These are phyloP conservation scores for Gossypium arboreum DNA, from an alignment of 345 rosid species.

Conservation along the genomic window DNA sequence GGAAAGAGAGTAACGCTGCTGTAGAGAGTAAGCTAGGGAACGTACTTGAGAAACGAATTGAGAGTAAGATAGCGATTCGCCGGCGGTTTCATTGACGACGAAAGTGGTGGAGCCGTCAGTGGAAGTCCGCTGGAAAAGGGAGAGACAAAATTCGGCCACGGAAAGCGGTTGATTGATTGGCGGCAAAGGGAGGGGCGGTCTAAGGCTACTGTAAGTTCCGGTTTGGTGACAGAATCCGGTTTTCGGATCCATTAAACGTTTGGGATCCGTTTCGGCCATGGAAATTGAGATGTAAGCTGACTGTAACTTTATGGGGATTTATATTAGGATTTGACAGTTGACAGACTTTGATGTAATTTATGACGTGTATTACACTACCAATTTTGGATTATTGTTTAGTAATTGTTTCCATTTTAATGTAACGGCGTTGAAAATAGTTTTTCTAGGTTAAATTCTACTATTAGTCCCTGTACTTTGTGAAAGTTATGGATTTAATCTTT, in stretches of 20 bases:
- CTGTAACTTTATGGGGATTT: background rate
- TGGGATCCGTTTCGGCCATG: background rate
- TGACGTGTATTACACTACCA: too few species aligned
- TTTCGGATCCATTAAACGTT: constrained; percentile 29
- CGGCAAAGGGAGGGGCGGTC: constrained; percentile 47
- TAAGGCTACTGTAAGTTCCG: constrained; percentile 45
- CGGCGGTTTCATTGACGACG: constrained; percentile 43
- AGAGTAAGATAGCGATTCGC: constrained; percentile 39
- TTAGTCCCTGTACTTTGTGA: too few species aligned
- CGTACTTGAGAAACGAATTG: constrained; percentile 37
- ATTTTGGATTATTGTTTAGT: too few species aligned
- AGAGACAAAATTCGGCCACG: constrained; percentile 30
- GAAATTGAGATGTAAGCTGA: background rate
- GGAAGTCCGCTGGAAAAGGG: constrained; percentile 40
- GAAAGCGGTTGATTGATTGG: constrained; percentile 50
- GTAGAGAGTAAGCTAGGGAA: constrained; percentile 50
- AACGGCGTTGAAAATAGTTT: too few species aligned
- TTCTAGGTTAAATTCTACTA: too few species aligned
- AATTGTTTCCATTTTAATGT: too few species aligned
- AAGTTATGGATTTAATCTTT: too few species aligned
- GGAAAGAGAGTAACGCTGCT: constrained; percentile 34
- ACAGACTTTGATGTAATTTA: background rate
- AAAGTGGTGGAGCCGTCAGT: constrained; percentile 28
- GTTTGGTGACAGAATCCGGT: constrained; percentile 49
- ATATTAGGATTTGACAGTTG: background rate